Evolutionary conservation across 2,329 filamentous ascomycete genomes (phyloP), one percentile per base, ranked within the genome.

Genomic region (Trichoderma oligosporum): DNA sequence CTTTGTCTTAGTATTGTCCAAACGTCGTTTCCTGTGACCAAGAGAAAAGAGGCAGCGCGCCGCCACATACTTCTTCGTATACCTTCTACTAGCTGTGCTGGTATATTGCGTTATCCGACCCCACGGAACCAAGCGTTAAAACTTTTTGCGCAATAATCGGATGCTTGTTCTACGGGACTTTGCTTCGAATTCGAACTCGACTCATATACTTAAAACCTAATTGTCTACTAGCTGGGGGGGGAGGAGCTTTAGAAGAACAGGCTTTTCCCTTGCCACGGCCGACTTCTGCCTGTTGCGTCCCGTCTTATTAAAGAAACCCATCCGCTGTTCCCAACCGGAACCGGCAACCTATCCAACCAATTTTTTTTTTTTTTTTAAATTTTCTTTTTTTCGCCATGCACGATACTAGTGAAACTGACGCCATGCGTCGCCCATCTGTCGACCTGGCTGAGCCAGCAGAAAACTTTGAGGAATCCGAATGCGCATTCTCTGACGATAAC

Each of bases 381-480:
- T n/a, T n/a, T n/a, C n/a, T n/a, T n/a, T n/a, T n/a, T n/a, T 24
- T 44, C 22, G 46, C 4, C 22, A 55, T 55, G 51, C 35, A 36
- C 31, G 51, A 55, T 36, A 46, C 51, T 22, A 38, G 41, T 22
- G 33, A 55, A 22, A 9, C 61, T 47, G 59, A 64, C 60, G 73
- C 62, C 55, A 78, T 79, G 77, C 74, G 71, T 66, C 74, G 73
- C 61, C 68, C 67, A 54, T 76, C 76, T 24, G 57, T 68, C 58
- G 73, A 77, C 62, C 60, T 77, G 51, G 69, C 71, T 45, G 75
- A 78, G 54, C 70, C 74, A 35, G 68, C 71, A 66, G 74, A 71
- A 63, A 74, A 71, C 61, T 67, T 70, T 42, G 69, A 76, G 55
- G 74, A 58, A 36, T 62, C 68, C 22, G 66, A 65, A 48, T 62